Evolutionary conservation across 208 protist genomes (phyloP), one percentile per base, ranked within the genome.

Genomic region (Porcisia deanei): DNA sequence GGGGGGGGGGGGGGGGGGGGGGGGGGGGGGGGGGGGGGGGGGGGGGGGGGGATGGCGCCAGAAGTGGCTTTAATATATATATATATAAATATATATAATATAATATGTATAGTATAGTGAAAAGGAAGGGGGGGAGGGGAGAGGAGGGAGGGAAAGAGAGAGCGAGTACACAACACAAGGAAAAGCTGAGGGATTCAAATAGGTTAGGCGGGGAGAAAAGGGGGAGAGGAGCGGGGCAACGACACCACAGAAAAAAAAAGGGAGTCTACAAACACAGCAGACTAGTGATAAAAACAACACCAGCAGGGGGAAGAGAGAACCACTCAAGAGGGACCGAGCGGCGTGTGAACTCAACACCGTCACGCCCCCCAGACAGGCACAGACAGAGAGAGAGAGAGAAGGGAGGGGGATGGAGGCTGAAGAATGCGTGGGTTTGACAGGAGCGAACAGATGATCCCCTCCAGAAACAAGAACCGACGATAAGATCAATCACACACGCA

Each of bases 351-450:
- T 0, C 57, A 60, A 30, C 30, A 30, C 30, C 0, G 30, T 30
- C 57, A 9, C 57, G 14, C 57, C 10, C 47, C 47, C 10, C 47
- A 65, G 41, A 65, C 22, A 34, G 22, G 37, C 34, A 49, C 65
- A n/a, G 43, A 41, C n/a, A 71, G 47, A 39, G 65, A 71, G 47
- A 54, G 65, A 20, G 57, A 60, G 25, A n/a, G 57, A 60, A 30
- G 0, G 1, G 10, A 0, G 47, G 10, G 10, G 47, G 10, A 52
- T 14, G 8, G 4, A 49, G 25, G 39, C 5, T 14, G 41, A 30
- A 14, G 10, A 52, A 52, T 14, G 10, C 47, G 47, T 52, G 47
- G 47, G 47, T 52, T 52, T 52, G 47, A 49, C 8, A 52, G 16
- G 8, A 8, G 10, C 37, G 30, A 25, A 37, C n/a, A 61, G 25